These are phyloP conservation scores for Coemansia sp. DNA, from an alignment of 192 early-diverging fungal genomes.

Conservation along the genomic window DNA sequence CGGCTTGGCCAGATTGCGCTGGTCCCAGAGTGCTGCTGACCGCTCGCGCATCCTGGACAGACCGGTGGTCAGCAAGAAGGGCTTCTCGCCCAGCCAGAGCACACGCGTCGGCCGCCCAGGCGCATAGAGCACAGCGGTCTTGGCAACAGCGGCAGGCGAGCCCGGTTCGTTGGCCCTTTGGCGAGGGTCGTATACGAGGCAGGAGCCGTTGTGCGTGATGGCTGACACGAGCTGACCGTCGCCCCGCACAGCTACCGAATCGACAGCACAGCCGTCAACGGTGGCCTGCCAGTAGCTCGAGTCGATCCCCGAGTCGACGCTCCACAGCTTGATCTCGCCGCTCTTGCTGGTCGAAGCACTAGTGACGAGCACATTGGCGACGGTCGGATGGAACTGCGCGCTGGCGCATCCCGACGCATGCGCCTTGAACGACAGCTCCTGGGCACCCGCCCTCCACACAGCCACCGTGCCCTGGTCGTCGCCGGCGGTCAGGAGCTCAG, in stretches of 20 bases:
- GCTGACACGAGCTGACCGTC: slow-evolving; percentile 35
- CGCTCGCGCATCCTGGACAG: slow-evolving; percentile 64
- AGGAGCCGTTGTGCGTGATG: slow-evolving; percentile 21
- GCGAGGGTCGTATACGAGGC: slow-evolving; percentile 28
- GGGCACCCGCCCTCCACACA: slow-evolving; percentile 23
- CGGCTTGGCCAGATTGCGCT: slow-evolving; percentile 57
- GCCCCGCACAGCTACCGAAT: slow-evolving; percentile 28
- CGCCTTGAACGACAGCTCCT: slow-evolving; percentile 3
- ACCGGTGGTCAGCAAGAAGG: slow-evolving; percentile 68
- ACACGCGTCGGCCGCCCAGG: slow-evolving; percentile 51
- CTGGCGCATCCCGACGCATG: slow-evolving; percentile 19
- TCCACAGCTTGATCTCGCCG: slow-evolving; percentile 33
- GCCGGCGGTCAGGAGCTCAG: slow-evolving; percentile 19
- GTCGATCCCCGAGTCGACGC: slow-evolving; percentile 2
- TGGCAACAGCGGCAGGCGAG: slow-evolving; percentile 6
- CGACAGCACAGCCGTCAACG: slow-evolving; percentile 5
- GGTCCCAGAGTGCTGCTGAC: slow-evolving; percentile 77
- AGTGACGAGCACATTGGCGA: slow-evolving; percentile 24
- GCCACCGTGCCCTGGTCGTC: slow-evolving; percentile 29
- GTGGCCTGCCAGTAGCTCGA: slow-evolving; percentile 14
- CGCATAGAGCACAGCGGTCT: slow-evolving; percentile 22
- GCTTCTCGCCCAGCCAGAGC: slow-evolving; percentile 65
- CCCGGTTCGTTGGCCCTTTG: neutral
- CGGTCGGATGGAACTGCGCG: slow-evolving; percentile 40
- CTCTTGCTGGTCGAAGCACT: slow-evolving; percentile 7